phyloP scores from a whole-genome alignment of 345 rosid species.

The Melaleuca alternifolia region DNA sequence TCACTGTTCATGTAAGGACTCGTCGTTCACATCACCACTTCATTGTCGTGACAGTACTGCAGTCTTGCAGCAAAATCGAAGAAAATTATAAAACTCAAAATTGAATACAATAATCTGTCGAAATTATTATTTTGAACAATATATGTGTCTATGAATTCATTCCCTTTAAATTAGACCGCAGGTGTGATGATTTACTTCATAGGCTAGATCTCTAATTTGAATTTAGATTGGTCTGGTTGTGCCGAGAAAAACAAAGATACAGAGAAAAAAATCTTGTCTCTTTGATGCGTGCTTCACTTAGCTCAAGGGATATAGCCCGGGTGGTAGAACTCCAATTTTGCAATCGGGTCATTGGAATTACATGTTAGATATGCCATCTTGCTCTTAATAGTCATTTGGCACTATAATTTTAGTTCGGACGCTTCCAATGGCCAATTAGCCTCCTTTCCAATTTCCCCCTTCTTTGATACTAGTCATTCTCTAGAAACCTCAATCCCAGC shows the following conservation, averaged over 20 bases:
- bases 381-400: too few species aligned
- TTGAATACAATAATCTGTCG: background rate
- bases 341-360: background rate
- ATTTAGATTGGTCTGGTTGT: accelerated
- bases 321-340: background rate
- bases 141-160: background rate
- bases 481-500: too few species aligned
- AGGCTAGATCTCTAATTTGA: accelerated
- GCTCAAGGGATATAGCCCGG: background rate
- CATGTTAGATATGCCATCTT: background rate
- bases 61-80: too few species aligned
- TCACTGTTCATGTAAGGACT: background rate
- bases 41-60: background rate
- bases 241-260: accelerated
- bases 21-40: background rate
- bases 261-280: accelerated
- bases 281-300: background rate
- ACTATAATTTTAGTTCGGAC: too few species aligned
- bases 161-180: accelerated
- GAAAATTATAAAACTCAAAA: too few species aligned
- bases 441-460: too few species aligned
- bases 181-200: background rate
- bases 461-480: too few species aligned
- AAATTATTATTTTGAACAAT: background rate
- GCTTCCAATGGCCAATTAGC: too few species aligned